Evolutionary conservation across 768 basidiomycete species (phyloP).

Genomic region (Naganishia randhawae): DNA sequence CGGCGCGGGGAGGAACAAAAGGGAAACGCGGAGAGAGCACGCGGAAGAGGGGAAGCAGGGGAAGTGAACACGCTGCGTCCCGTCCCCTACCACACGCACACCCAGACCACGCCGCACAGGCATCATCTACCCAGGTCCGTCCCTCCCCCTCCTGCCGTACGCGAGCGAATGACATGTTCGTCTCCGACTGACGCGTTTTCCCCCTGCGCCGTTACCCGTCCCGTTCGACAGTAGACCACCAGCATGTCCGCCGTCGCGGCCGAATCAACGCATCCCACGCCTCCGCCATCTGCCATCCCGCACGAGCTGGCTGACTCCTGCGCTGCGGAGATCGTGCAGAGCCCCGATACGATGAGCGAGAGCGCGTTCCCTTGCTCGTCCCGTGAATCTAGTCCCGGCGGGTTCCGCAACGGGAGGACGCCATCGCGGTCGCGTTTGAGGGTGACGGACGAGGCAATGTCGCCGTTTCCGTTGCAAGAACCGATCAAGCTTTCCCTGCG

Average conservation of each 20-base stretch:
- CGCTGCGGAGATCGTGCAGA: not conserved
- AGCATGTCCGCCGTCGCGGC: too few relatives aligned
- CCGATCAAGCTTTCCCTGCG: not conserved
- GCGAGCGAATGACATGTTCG: too few relatives aligned
- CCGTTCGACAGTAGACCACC: not conserved
- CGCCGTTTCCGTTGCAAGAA: constrained; percentile 11
- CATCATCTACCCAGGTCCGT: too few relatives aligned
- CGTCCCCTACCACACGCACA: not conserved
- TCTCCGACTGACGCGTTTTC: too few relatives aligned
- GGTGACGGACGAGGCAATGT: not conserved
- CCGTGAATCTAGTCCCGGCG: not conserved
- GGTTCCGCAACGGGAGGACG: not conserved
- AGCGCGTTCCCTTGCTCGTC: not conserved
- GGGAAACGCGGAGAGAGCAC: not conserved
- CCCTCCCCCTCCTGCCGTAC: too few relatives aligned
- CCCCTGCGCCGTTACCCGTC: not conserved
- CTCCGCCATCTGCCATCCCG: not conserved
- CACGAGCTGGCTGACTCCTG: not conserved
- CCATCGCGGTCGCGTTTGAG: not conserved
- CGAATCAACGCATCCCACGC: not conserved
- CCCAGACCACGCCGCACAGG: too few relatives aligned
- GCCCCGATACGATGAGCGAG: not conserved
- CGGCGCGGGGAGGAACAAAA: not conserved
- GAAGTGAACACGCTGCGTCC: not conserved
- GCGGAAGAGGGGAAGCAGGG: not conserved